Percentiles rank a stretch among this genome's conserved stretches.
These are phyloP conservation scores for Logfia minima DNA, from an alignment of 129 eudicot genomes.

Conservation along the genomic window DNA sequence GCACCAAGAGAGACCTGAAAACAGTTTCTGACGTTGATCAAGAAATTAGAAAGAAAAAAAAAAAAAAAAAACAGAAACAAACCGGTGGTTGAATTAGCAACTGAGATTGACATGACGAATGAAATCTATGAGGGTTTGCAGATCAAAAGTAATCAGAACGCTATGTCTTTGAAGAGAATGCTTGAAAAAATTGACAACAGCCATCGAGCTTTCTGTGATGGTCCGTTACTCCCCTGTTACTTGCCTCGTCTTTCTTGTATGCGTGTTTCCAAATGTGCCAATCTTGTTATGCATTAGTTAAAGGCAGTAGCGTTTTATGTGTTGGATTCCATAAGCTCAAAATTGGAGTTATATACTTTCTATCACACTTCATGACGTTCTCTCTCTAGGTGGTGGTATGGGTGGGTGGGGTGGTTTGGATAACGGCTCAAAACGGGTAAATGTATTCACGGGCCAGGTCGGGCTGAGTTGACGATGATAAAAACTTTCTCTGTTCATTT, in stretches of 20 bases:
- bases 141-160: constrained; percentile 53
- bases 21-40: constrained; percentile 49
- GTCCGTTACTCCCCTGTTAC: constrained; percentile 28
- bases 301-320: no score
- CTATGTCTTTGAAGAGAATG: constrained; percentile 57
- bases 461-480: not conserved
- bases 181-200: constrained; percentile 67
- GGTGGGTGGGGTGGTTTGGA: no score
- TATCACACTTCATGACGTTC: not conserved
- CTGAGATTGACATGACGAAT: constrained; percentile 68
- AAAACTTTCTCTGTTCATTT: not conserved
- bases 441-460: no score
- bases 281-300: no score
- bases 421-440: no score
- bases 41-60: constrained; percentile 24
- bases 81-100: constrained; percentile 55
- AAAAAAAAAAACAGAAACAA: constrained; percentile 32
- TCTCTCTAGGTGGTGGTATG: no score
- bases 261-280: no score
- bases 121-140: constrained; percentile 63
- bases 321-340: no score
- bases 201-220: constrained; percentile 67
- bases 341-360: not conserved
- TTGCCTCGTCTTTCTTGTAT: no score
- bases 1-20: constrained; percentile 52